A percentile compares a stretch with the other conserved stretches of the same genome.
These are phyloP conservation scores for Spinacia oleracea DNA, from an alignment of 179 eudicot genomes.

Conservation along the genomic window DNA sequence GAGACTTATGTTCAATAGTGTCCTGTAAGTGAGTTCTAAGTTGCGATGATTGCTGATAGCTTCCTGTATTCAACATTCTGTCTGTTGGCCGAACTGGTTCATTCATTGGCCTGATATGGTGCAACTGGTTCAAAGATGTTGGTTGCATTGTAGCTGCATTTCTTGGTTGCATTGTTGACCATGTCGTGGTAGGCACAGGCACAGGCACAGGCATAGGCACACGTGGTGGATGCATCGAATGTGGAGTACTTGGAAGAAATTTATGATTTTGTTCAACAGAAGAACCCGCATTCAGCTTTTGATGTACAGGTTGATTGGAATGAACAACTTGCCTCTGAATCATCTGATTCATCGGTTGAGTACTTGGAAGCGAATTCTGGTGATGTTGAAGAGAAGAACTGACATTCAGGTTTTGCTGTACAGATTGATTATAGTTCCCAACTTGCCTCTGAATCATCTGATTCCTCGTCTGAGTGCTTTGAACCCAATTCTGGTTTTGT, in stretches of 20 bases:
- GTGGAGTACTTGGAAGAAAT: not conserved
- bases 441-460: too few relatives aligned
- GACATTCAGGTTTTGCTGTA: slow-evolving; percentile 9
- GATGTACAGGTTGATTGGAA: not conserved
- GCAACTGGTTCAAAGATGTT: slow-evolving; percentile 1
- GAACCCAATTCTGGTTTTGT: too few relatives aligned
- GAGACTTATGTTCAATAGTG: not conserved
- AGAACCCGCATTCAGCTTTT: not conserved
- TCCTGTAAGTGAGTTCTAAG: not conserved
- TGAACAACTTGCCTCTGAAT: not conserved
- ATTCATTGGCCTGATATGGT: not conserved
- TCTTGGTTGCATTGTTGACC: slow-evolving; percentile 9
- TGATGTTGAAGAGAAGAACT: not conserved
- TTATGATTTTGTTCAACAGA: not conserved
- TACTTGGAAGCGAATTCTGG: not conserved
- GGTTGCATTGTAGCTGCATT: not conserved
- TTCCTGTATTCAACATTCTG: not conserved
- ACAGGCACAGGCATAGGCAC: not conserved
- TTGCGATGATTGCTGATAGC: not conserved
- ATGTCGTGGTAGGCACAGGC: not conserved
- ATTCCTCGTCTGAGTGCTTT: too few relatives aligned
- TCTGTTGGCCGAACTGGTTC: not conserved
- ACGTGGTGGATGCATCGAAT: not conserved
- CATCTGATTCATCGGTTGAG: not conserved
- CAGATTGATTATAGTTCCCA: too few relatives aligned